Conservation (phyloP, 1,284 basidiomycete species). For the Pascua guehoae region DNA sequence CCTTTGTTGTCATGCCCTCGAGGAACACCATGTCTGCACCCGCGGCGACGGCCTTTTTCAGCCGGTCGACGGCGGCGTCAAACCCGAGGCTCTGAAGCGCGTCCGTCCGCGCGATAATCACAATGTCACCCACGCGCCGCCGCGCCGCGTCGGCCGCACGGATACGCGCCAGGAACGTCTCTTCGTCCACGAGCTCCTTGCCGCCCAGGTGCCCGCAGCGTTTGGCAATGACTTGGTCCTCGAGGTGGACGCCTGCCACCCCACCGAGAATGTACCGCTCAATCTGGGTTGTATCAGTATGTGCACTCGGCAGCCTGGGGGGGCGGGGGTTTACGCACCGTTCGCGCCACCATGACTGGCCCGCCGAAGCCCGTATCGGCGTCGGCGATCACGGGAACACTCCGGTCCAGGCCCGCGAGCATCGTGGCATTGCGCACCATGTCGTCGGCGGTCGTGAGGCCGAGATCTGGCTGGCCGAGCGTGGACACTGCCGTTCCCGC, state of each 20-base stretch:
- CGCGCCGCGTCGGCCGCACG: conserved; percentile 70
- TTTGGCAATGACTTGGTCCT: conserved; percentile 78
- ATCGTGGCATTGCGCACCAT: conserved; percentile 62
- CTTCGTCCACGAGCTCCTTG: conserved; percentile 61
- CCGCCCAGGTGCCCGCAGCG: conserved; percentile 76
- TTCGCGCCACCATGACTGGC: conserved; percentile 59
- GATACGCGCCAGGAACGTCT: conserved; percentile 56
- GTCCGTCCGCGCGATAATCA: conserved; percentile 78
- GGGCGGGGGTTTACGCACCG: background rate
- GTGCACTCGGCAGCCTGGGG: too few relatives aligned
- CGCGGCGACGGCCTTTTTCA: conserved; percentile 48
- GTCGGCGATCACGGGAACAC: conserved; percentile 63
- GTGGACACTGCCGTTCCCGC: conserved; percentile 73
- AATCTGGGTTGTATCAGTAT: conserved; percentile 50
- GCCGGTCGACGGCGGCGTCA: conserved; percentile 59
- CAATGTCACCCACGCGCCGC: conserved; percentile 65
- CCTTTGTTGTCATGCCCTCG: conserved; percentile 69
- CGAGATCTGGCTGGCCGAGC: conserved; percentile 71
- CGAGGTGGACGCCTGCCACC: conserved; percentile 72
- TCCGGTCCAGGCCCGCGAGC: conserved; percentile 58
- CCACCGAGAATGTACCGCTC: conserved; percentile 66
- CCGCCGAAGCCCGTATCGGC: conserved; percentile 80
- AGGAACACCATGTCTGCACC: conserved; percentile 82
- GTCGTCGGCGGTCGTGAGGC: conserved; percentile 74
- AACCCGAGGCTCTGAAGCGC: conserved; percentile 60